phyloP scores from a whole-genome alignment of 306 rosid species.

The Cajanus cajan region DNA sequence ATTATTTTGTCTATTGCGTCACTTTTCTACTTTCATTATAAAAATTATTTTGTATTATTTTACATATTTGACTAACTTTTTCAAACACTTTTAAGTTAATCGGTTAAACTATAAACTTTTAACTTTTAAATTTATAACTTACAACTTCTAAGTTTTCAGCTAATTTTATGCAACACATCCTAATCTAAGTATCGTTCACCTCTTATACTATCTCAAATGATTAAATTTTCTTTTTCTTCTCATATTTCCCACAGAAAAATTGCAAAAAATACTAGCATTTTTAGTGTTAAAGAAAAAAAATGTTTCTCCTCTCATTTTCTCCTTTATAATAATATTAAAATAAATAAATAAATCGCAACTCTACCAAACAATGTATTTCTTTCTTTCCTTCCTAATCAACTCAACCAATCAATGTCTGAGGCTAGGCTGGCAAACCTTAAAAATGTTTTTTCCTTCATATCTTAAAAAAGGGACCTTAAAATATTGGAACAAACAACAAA shows the following conservation, averaged over 20 bases:
- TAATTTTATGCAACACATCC: no score
- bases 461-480: constrained; percentile 17
- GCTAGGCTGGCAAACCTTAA: constrained; percentile 39
- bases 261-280: neutral
- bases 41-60: no score
- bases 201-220: no score
- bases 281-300: neutral
- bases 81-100: no score
- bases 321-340: neutral
- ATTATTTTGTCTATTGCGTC: no score
- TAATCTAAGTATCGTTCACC: no score
- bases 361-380: constrained; percentile 18
- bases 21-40: no score
- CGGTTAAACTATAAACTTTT: no score
- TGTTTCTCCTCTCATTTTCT: no score
- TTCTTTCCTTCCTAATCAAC: constrained; percentile 30
- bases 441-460: constrained; percentile 7
- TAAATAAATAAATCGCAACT: neutral
- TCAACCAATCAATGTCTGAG: constrained; percentile 19
- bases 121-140: no score
- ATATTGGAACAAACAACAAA: constrained; percentile 28
- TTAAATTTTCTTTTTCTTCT: neutral
- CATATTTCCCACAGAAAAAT: neutral
- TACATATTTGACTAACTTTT: no score
- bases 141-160: no score